Evolutionary conservation across 148 eudicot genomes (phyloP).

Genomic region (Camellia sinensis): DNA sequence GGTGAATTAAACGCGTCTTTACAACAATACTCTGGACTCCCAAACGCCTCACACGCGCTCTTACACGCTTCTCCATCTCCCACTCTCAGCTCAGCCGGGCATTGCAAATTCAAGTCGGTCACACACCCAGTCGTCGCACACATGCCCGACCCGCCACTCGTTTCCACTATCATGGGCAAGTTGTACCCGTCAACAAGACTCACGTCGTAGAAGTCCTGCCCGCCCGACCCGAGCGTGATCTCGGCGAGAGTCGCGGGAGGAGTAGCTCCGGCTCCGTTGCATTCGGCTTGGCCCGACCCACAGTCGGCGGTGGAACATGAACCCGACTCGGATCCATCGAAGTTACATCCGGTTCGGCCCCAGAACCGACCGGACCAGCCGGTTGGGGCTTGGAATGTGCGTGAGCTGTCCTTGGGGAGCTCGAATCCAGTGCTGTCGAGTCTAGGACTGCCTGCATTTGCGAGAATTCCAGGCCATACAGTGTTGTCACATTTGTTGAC

Average conservation of each 20-base stretch:
- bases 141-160: constrained; percentile 61
- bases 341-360: constrained; percentile 80
- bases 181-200: constrained; percentile 94
- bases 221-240: constrained; percentile 61
- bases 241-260: constrained; percentile 87
- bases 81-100: constrained; percentile 63
- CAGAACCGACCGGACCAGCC: constrained; percentile 98
- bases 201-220: constrained; percentile 82
- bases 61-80: constrained; percentile 69
- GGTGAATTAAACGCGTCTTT: constrained; percentile 80
- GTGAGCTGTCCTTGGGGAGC: constrained; percentile 53
- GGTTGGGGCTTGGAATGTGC: constrained; percentile 64
- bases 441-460: constrained; percentile 68
- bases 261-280: constrained; percentile 75
- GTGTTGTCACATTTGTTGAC: constrained; percentile 33
- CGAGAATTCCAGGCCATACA: constrained; percentile 69
- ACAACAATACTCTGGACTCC: constrained; percentile 73
- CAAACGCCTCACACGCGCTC: constrained; percentile 91
- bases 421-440: constrained; percentile 81
- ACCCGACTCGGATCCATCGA: constrained; percentile 41
- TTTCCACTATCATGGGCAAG: constrained; percentile 64
- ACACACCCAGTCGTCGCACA: constrained; percentile 75
- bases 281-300: constrained; percentile 71
- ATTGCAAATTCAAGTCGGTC: constrained; percentile 66
- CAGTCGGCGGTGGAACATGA: constrained; percentile 80